Conservation (phyloP, 2,329 filamentous ascomycete species). For the Hymenotorrendiella dingleyae region DNA sequence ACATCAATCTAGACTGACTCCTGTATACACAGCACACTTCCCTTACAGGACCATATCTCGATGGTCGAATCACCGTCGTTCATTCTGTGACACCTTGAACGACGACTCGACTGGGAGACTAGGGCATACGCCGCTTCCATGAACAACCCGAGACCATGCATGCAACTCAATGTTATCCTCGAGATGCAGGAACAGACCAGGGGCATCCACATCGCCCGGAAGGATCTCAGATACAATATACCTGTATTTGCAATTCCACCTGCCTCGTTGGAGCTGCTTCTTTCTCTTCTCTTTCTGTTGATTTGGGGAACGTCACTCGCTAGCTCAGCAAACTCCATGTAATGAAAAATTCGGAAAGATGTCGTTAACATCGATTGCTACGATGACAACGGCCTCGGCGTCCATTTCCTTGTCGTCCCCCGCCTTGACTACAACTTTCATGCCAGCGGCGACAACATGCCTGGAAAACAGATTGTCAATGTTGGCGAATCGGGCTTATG, state of each 20-base stretch:
- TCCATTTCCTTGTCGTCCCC: constrained; percentile 1
- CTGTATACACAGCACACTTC: too few species aligned
- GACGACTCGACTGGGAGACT: too few species aligned
- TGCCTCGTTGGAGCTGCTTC: not conserved
- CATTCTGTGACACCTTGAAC: too few species aligned
- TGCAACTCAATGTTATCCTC: not conserved
- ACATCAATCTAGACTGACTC: not conserved
- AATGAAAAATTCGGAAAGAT: not conserved
- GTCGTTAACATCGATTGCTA: not conserved
- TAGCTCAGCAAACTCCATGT: not conserved
- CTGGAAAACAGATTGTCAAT: constrained; percentile 21
- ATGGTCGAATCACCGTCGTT: too few species aligned
- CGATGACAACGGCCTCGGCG: not conserved
- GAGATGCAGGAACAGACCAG: too few species aligned
- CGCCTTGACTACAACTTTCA: constrained; percentile 9
- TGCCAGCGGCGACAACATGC: constrained; percentile 14
- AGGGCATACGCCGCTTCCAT: not conserved
- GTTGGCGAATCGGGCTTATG: constrained; percentile 16
- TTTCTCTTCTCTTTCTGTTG: not conserved
- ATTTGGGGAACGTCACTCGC: not conserved
- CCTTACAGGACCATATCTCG: too few species aligned
- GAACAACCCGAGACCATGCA: not conserved
- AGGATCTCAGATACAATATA: not conserved
- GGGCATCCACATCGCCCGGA: not conserved
- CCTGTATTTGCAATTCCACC: not conserved